Evolutionary conservation across 768 basidiomycete species (phyloP).

Genomic region (Pleurotus giganteus): DNA sequence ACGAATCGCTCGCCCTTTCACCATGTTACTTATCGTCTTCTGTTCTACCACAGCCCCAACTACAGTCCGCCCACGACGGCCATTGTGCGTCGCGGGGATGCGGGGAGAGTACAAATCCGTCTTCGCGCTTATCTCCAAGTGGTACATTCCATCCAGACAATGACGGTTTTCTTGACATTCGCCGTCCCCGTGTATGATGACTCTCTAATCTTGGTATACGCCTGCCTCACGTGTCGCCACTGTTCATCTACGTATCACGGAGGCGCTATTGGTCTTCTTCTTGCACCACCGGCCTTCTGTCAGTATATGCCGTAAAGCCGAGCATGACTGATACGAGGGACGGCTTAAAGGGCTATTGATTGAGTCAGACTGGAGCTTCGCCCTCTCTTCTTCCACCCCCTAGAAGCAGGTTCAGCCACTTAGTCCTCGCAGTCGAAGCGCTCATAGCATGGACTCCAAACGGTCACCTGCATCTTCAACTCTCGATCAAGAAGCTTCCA

Average conservation of each 20-base stretch:
- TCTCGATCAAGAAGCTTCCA: constrained; percentile 31
- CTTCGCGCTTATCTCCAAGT: constrained; percentile 1
- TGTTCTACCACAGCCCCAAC: too few relatives aligned
- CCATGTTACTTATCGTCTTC: neutral
- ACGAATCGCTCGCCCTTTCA: neutral
- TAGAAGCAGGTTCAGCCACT: neutral
- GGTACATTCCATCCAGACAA: neutral
- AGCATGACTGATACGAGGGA: constrained; percentile 1
- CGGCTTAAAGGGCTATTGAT: neutral
- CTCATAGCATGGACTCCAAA: neutral
- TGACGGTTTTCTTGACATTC: neutral
- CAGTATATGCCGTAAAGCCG: constrained; percentile 9
- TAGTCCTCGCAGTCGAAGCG: neutral
- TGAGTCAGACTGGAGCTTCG: constrained; percentile 2
- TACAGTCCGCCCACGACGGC: too few relatives aligned
- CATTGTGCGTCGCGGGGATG: too few relatives aligned
- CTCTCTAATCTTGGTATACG: neutral
- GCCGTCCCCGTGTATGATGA: neutral
- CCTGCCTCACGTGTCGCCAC: neutral
- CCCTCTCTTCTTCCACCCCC: neutral
- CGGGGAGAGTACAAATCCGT: too few relatives aligned
- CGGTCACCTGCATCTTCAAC: constrained; percentile 16
- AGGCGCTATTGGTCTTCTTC: neutral
- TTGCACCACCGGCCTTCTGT: neutral
- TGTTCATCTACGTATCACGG: constrained; percentile 1